Percentiles rank a stretch among this genome's conserved stretches.
These are phyloP conservation scores for Ophiostoma populinum DNA, from an alignment of 2,329 filamentous ascomycete genomes.

Conservation along the genomic window DNA sequence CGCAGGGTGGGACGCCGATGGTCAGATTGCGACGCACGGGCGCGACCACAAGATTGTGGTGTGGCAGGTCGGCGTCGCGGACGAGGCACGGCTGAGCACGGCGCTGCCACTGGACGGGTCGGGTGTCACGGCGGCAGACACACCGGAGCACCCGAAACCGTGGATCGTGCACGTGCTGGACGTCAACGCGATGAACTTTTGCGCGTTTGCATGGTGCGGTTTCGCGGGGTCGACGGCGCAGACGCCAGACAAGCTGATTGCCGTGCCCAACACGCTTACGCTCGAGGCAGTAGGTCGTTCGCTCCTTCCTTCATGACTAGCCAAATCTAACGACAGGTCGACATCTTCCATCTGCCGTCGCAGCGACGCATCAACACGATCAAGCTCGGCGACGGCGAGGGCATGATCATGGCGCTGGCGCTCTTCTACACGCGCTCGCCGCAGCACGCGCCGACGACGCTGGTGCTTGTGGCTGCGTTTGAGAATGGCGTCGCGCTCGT, in stretches of 20 bases:
- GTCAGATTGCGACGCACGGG: constrained; percentile 66
- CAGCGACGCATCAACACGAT: constrained; percentile 49
- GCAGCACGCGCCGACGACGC: constrained; percentile 16
- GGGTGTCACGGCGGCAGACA: background rate
- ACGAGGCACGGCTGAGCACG: constrained; percentile 49
- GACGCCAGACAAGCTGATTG: constrained; percentile 32
- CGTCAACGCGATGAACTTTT: constrained; percentile 94
- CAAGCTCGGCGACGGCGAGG: constrained; percentile 33
- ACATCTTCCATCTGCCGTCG: constrained; percentile 68
- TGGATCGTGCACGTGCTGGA: constrained; percentile 74
- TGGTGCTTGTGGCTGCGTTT: constrained; percentile 58
- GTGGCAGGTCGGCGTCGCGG: constrained; percentile 51
- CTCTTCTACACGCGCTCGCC: constrained; percentile 31
- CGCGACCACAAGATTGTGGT: constrained; percentile 74
- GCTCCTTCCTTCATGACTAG: background rate
- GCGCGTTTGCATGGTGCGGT: constrained; percentile 52
- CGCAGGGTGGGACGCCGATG: constrained; percentile 45
- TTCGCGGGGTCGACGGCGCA: constrained; percentile 10
- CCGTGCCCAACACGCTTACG: constrained; percentile 61
- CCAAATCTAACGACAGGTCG: constrained; percentile 31
- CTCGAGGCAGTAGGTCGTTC: constrained; percentile 44
- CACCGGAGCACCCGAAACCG: constrained; percentile 38
- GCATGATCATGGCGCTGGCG: constrained; percentile 78
- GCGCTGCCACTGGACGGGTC: constrained; percentile 56
- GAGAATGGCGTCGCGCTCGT: constrained; percentile 67